Conservation (phyloP, 2,329 filamentous ascomycete species). For the Lasiodiplodia hormozganensis region DNA sequence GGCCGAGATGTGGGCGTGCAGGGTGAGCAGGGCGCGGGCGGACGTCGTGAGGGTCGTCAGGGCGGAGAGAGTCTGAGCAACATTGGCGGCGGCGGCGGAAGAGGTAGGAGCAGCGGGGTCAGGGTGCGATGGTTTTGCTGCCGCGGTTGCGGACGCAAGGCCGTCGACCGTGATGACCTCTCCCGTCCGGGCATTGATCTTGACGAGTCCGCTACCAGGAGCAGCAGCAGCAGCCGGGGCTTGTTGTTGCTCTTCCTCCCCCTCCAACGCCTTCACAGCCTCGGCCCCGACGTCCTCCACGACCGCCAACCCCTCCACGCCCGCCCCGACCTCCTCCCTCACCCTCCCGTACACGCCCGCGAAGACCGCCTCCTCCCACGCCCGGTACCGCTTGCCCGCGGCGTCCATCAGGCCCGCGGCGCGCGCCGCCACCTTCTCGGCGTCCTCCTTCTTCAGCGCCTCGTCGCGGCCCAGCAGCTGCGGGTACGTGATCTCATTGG, state of each 20-base stretch:
- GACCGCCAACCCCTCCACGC: constrained; percentile 52
- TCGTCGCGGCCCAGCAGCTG: constrained; percentile 63
- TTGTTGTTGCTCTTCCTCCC: background rate
- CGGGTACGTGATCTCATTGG: constrained; percentile 64
- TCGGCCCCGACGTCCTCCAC: constrained; percentile 8
- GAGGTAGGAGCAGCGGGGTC: background rate
- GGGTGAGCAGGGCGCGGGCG: constrained; percentile 37
- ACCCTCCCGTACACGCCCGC: constrained; percentile 57
- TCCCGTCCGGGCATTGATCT: constrained; percentile 46
- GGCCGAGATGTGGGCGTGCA: constrained; percentile 57
- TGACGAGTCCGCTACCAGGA: constrained; percentile 35
- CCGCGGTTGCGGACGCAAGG: background rate
- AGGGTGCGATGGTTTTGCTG: too few relatives aligned
- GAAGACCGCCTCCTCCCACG: constrained; percentile 59
- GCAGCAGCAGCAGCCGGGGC: background rate
- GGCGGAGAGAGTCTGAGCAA: background rate
- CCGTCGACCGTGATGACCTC: constrained; percentile 39
- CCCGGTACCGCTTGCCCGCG: constrained; percentile 59
- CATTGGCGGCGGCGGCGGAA: background rate
- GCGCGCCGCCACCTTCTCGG: constrained; percentile 40
- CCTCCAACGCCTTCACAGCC: background rate
- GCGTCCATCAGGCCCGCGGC: constrained; percentile 39
- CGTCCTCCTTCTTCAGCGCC: constrained; percentile 61
- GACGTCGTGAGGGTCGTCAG: background rate
- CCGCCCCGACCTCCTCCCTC: constrained; percentile 57